Percentiles rank a stretch among this genome's conserved stretches.
phyloP scores from a whole-genome alignment of 768 basidiomycete genomes.

The Gloeophyllum trabeum region DNA sequence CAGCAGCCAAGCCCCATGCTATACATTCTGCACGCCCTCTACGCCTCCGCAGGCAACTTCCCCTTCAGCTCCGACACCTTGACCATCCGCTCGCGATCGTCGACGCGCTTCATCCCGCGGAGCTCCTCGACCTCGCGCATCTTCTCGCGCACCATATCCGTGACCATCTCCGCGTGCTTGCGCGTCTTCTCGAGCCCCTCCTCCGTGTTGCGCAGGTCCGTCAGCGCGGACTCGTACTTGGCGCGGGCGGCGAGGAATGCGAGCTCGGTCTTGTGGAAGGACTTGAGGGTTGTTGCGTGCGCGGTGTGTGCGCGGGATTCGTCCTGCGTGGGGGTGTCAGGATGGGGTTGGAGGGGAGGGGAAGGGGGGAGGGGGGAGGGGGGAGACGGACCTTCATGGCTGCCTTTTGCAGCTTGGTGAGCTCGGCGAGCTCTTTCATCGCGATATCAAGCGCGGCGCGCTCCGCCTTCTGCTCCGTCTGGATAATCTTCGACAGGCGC shows the following conservation, averaged over 20 bases:
- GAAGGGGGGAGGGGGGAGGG: no score
- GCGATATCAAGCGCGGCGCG: conserved; percentile 48
- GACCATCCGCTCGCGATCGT: no score
- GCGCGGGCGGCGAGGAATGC: conserved; percentile 50
- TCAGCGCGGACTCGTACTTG: conserved; percentile 40
- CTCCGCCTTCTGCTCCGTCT: conserved; percentile 57
- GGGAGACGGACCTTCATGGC: conserved; percentile 41
- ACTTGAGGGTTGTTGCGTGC: conserved; percentile 40
- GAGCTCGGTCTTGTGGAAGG: conserved; percentile 54
- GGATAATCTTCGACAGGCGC: conserved; percentile 58
- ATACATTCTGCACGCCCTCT: no score
- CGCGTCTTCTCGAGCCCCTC: conserved; percentile 39
- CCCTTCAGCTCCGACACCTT: no score
- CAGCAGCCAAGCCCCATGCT: no score
- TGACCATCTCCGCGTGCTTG: conserved; percentile 44
- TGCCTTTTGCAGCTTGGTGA: conserved; percentile 62
- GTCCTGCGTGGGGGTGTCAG: conserved; percentile 19
- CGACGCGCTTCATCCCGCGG: conserved; percentile 50
- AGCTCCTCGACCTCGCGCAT: conserved; percentile 63
- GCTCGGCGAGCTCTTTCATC: conserved; percentile 49
- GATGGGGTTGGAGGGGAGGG: neutral
- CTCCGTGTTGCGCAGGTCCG: conserved; percentile 32
- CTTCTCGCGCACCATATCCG: conserved; percentile 57
- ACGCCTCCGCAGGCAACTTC: no score
- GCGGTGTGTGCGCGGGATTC: conserved; percentile 45